Evolutionary conservation across 2,329 filamentous ascomycete genomes (phyloP).

Genomic region (Botrytis pseudocinerea): DNA sequence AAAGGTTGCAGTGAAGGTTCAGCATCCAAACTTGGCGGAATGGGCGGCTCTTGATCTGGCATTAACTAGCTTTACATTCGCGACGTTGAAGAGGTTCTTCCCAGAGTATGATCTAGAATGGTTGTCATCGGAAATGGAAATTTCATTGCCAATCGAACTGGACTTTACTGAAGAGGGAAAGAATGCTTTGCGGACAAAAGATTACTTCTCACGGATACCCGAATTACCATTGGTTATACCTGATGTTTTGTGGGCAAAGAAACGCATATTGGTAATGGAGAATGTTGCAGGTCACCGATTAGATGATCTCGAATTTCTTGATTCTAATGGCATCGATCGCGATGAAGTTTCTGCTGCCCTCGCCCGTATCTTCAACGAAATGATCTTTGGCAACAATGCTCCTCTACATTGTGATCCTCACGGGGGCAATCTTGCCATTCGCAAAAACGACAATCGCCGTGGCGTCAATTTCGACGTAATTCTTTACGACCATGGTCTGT

Average conservation of each 20-base stretch:
- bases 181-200: slow-evolving; percentile 77
- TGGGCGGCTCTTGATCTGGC: slow-evolving; percentile 88
- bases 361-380: slow-evolving; percentile 95
- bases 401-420: slow-evolving; percentile 96
- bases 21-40: slow-evolving; percentile 85
- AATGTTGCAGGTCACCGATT: slow-evolving; percentile 82
- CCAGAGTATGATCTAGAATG: slow-evolving; percentile 97
- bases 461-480: slow-evolving; percentile 88
- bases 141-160: slow-evolving; percentile 85
- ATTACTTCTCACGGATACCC: slow-evolving; percentile 75
- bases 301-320: slow-evolving; percentile 86
- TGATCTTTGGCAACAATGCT: slow-evolving; percentile 91
- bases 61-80: slow-evolving; percentile 86
- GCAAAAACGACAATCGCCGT: slow-evolving; percentile 66
- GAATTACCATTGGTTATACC: slow-evolving; percentile 85
- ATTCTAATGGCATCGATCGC: slow-evolving; percentile 82
- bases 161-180: slow-evolving; percentile 84
- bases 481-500: slow-evolving; percentile 94
- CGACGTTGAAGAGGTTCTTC: slow-evolving; percentile 87
- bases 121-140: slow-evolving; percentile 90
- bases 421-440: slow-evolving; percentile 91
- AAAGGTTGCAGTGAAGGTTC: slow-evolving; percentile 92
- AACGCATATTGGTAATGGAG: slow-evolving; percentile 93
- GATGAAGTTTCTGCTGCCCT: slow-evolving; percentile 93
- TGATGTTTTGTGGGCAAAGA: slow-evolving; percentile 83